Percentiles rank a stretch among this genome's conserved stretches.
Conservation (phyloP, 78 protist species). For the Dictyostelium intermedium region DNA sequence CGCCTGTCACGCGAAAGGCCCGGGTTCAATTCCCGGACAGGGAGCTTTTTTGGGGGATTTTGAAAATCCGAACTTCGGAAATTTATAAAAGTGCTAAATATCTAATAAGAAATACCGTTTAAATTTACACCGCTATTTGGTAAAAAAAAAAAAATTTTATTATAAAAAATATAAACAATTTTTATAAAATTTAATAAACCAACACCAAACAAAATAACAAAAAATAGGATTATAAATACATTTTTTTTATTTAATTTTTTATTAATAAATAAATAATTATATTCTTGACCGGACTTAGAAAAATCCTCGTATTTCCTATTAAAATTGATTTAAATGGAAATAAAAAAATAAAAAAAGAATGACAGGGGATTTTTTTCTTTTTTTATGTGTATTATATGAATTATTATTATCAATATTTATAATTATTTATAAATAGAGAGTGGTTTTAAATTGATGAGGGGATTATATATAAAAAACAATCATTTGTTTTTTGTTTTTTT, state of each 20-base stretch:
- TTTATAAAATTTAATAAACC: too few species aligned
- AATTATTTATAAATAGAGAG: not conserved
- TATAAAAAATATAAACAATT: too few species aligned
- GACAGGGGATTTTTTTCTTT: not conserved
- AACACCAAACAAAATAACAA: too few species aligned
- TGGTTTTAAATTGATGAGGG: not conserved
- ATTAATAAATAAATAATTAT: not conserved
- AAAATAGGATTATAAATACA: not conserved
- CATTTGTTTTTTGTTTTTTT: not conserved
- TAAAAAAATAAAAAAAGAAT: too few species aligned
- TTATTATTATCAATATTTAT: not conserved
- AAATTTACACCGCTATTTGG: too few species aligned
- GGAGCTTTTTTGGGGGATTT: constrained; percentile 19
- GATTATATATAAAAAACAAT: not conserved
- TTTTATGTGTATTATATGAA: too few species aligned
- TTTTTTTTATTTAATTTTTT: not conserved
- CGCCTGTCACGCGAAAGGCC: constrained; percentile 82
- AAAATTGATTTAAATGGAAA: not conserved
- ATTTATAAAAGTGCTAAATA: too few species aligned
- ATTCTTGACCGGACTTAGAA: not conserved
- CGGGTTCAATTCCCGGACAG: constrained; percentile 75
- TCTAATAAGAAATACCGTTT: too few species aligned
- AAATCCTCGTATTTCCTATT: not conserved
- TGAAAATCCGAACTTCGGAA: too few species aligned
- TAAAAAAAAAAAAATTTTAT: too few species aligned